These are phyloP conservation scores for Starmerella lactis-condensi DNA, from an alignment of 805 yeast genomes.

Conservation along the genomic window DNA sequence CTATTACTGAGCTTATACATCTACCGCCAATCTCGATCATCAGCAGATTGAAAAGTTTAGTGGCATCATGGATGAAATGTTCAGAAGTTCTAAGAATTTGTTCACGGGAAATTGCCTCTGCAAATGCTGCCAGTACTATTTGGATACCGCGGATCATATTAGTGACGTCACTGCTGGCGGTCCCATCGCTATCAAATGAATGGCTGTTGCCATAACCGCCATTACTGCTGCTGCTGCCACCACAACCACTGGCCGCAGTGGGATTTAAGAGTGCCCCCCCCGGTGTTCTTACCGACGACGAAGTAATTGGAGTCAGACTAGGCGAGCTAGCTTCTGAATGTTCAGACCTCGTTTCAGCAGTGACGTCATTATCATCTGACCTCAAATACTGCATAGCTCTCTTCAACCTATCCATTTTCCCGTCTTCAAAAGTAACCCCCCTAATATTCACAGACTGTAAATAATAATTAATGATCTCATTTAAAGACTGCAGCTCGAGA, in stretches of 20 bases:
- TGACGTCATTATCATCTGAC: constrained; percentile 4
- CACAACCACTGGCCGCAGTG: neutral
- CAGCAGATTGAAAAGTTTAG: constrained; percentile 48
- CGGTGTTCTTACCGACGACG: neutral
- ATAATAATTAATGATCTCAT: constrained; percentile 20
- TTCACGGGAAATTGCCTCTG: constrained; percentile 58
- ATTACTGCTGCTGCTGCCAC: neutral
- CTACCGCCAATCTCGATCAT: constrained; percentile 52
- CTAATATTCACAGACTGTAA: neutral
- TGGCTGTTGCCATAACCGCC: no score
- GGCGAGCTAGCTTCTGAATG: constrained; percentile 1
- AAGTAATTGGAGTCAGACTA: neutral
- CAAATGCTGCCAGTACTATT: constrained; percentile 43
- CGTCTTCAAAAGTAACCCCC: constrained; percentile 14
- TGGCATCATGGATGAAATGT: constrained; percentile 38
- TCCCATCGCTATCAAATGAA: neutral
- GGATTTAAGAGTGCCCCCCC: constrained; percentile 1
- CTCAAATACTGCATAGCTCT: constrained; percentile 14
- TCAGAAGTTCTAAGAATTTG: constrained; percentile 34
- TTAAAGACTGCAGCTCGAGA: constrained; percentile 28
- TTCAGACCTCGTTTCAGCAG: neutral
- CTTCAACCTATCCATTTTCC: constrained; percentile 21
- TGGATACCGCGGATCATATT: constrained; percentile 29
- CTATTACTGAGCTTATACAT: constrained; percentile 59
- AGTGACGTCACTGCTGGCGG: constrained; percentile 2